Base-by-base conservation (phyloP, 176 grass and related monocot genomes). In the Miscanthus lutarioriparius region DNA sequence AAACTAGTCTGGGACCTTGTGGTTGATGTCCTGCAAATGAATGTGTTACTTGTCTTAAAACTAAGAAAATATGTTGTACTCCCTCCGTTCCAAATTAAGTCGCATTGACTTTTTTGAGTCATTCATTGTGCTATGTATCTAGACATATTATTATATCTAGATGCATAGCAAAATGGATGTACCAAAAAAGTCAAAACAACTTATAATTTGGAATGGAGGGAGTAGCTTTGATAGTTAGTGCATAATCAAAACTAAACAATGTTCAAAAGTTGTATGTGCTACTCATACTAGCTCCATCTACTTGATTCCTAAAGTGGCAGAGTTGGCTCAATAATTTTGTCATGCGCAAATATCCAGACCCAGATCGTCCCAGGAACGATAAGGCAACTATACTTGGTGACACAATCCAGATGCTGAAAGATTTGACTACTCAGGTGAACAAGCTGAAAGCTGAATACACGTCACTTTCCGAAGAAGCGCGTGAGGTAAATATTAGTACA, bases 331-430 rank as follows among this genome's bases (percentile, higher is more conserved):
- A 17, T 75, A 75, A 63, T 67, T 44, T 75, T 67, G 20, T 77
- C 28, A 76, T 86, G 53, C 70, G 70, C 38, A 80, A 88, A 78
- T 93, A 45, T 88, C 47, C 76, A 97, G 95, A 97, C 79, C 90
- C 90, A 64, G 92, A 95, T 59, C 67, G 90, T 45, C 91, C 92
- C 36, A 95, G 94, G 87, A 94, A 97, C 27, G 95, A 93, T 64
- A 97, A 97, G 72, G 91, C 87, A 71, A 95, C 88, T 67, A 91
- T 97, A 62, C 86, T 97, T 84, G 68, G 82, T 78, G 88, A 97
- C 84, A 76, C 95, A 61, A 80, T 95, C 69, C 95, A 94, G 76
- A 81, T 95, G 77, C 84, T 97, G 41, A 95, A 93, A 80, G 90
- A 97, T 79, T 95, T 97, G 74, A 88, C 86, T 80, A 70, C 87